Evolutionary conservation across 2,329 filamentous ascomycete genomes (phyloP).

Genomic region (Arthroderma sp.): DNA sequence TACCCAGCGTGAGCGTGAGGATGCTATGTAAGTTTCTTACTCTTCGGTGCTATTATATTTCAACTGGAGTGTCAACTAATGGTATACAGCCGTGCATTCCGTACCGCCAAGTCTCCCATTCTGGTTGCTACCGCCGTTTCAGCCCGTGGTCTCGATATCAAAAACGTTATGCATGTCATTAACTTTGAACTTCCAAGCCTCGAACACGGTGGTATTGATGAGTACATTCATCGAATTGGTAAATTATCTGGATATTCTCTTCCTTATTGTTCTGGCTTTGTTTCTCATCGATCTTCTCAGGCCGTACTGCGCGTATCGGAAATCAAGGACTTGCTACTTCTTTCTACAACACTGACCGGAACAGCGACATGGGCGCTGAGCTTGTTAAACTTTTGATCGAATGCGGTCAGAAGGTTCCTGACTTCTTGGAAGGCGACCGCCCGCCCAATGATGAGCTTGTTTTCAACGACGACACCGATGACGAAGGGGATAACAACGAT

Average conservation of each 20-base stretch:
- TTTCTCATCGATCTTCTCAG: constrained; percentile 27
- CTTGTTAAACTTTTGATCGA: constrained; percentile 74
- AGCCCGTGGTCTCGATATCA: constrained; percentile 78
- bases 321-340: constrained; percentile 75
- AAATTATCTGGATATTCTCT: constrained; percentile 14
- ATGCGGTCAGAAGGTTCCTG: constrained; percentile 62
- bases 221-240: constrained; percentile 93
- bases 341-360: constrained; percentile 64
- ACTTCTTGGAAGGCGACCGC: constrained; percentile 57
- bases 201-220: constrained; percentile 72
- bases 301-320: constrained; percentile 87
- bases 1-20: constrained; percentile 82
- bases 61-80: constrained; percentile 9
- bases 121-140: constrained; percentile 76
- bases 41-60: neutral
- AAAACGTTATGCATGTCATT: constrained; percentile 78
- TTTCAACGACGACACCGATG: constrained; percentile 43
- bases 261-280: neutral
- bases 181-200: constrained; percentile 76
- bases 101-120: constrained; percentile 59
- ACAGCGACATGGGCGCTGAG: constrained; percentile 56
- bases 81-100: constrained; percentile 54
- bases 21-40: constrained; percentile 52
- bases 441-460: constrained; percentile 28
- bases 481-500: constrained; percentile 20